Evolutionary conservation across 257 asterid species (phyloP).

Genomic region (Nicotiana attenuata): DNA sequence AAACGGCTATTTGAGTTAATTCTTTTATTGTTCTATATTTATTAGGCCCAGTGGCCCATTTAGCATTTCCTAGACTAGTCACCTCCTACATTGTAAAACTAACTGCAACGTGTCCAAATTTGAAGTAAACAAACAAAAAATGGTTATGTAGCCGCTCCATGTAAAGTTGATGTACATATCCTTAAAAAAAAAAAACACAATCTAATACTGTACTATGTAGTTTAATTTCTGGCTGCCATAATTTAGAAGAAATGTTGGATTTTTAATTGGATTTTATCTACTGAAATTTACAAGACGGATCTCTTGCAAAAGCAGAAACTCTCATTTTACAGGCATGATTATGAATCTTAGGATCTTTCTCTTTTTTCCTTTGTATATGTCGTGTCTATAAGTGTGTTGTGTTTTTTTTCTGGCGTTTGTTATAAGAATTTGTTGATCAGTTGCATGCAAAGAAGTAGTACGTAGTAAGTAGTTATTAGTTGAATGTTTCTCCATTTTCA

Average conservation of each 20-base stretch:
- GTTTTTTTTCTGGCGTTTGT: neutral
- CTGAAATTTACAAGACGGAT: neutral
- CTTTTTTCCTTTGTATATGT: neutral
- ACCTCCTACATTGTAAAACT: neutral
- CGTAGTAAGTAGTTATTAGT: neutral
- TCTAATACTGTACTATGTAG: neutral
- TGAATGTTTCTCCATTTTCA: too few relatives aligned
- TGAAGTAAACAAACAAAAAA: neutral
- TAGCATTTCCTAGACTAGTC: neutral
- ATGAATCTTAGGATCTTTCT: neutral
- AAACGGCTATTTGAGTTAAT: too few relatives aligned
- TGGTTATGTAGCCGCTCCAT: neutral
- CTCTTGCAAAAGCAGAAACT: neutral
- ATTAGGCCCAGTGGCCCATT: neutral
- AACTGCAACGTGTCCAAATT: neutral
- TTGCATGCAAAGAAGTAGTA: neutral
- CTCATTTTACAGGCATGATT: neutral
- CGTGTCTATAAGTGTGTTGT: neutral
- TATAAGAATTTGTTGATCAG: neutral
- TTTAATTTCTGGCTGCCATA: neutral
- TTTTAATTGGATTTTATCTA: neutral
- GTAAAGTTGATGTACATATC: conserved; percentile 1
- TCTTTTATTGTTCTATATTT: too few relatives aligned
- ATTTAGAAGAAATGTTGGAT: neutral
- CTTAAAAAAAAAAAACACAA: neutral